Evolutionary conservation across 352 stramenopile genomes (phyloP), one percentile per base, ranked within the genome.

Genomic region (Pythium chondricola): DNA sequence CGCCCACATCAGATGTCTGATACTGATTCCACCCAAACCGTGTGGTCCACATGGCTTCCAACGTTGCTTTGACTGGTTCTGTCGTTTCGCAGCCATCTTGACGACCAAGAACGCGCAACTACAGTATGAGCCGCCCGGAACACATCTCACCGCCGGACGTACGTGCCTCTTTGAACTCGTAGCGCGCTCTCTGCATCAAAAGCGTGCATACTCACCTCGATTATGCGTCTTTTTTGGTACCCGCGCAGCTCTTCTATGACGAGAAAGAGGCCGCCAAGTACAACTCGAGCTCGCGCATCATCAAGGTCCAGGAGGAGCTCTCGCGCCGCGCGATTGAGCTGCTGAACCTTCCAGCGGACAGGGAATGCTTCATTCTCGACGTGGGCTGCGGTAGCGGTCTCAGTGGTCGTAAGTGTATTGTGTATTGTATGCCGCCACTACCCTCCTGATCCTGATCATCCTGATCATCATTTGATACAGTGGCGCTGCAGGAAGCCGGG

Each of bases 311-410:
- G 65, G 67, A 91, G 45, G 93, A 98, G 64, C 95, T 99, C 29
- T 95, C 95, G 11, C 84, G 97, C 33, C 87, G 96, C 39, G 96
- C 95, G 31, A 97, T 99, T 50, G 96, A 99, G 81, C 71, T 99
- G 39, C 68, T 99, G 44, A 97, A 96, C 40, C 66, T 99, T 36
- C 91, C 82, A n/a, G 59, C 57, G 17, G 78, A 82, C 38, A 76
- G 88, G 37, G 79, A 93, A 17, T 70, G 64, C 7, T 96, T 98
- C 43, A 86, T 99, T 40, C 65, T 99, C 9, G 96, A 99, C 68
- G 83, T 99, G 27, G 96, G 96, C 17, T 99, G 96, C 71, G 96
- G 96, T 31, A 97, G 86, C 54, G 96, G 96, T 22, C 74, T 99
- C 21, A 98, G 89, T 74, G 96, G 96, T 58, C 69, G 90, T 88